A percentile compares a stretch with the other conserved stretches of the same genome.
These are phyloP conservation scores for Mortierella alpina DNA, from an alignment of 192 early-diverging fungal genomes.

Conservation along the genomic window DNA sequence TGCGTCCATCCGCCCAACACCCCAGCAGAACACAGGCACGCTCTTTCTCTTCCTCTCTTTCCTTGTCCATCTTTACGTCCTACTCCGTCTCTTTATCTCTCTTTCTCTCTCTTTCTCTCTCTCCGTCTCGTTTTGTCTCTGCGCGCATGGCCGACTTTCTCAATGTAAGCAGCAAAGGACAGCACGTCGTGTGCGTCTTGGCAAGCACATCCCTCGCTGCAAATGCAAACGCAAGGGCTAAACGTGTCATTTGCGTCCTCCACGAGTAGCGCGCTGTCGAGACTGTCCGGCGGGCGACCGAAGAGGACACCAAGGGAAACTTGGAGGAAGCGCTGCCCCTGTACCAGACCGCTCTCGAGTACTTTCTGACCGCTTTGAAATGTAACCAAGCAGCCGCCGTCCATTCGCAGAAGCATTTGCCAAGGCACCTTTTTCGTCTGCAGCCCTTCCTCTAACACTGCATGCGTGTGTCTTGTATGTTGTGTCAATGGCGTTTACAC, in stretches of 20 bases:
- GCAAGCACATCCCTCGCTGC: neutral
- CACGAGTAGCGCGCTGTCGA: conserved; percentile 84
- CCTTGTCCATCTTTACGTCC: neutral
- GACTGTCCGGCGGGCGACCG: conserved; percentile 90
- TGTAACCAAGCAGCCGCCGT: conserved; percentile 60
- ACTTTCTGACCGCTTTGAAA: conserved; percentile 94
- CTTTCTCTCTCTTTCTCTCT: neutral
- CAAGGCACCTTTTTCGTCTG: neutral
- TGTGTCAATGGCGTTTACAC: neutral
- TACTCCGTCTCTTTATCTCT: neutral
- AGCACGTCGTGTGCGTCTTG: too few relatives aligned
- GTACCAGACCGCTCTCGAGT: conserved; percentile 90
- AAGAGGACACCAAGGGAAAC: conserved; percentile 90
- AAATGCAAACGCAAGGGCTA: neutral
- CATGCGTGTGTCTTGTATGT: neutral
- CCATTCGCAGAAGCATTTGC: neutral
- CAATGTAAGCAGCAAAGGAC: conserved; percentile 8
- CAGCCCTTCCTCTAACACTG: neutral
- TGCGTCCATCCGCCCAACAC: neutral
- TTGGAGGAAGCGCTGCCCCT: conserved; percentile 91
- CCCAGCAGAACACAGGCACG: neutral
- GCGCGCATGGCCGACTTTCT: conserved; percentile 37
- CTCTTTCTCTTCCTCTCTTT: too few relatives aligned
- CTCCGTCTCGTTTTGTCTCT: neutral
- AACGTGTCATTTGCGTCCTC: neutral